A percentile compares a stretch with the other conserved stretches of the same genome.
Evolutionary conservation across 1,284 basidiomycete genomes (phyloP).

Genomic region (Ceratorhiza oryzae-sativae): DNA sequence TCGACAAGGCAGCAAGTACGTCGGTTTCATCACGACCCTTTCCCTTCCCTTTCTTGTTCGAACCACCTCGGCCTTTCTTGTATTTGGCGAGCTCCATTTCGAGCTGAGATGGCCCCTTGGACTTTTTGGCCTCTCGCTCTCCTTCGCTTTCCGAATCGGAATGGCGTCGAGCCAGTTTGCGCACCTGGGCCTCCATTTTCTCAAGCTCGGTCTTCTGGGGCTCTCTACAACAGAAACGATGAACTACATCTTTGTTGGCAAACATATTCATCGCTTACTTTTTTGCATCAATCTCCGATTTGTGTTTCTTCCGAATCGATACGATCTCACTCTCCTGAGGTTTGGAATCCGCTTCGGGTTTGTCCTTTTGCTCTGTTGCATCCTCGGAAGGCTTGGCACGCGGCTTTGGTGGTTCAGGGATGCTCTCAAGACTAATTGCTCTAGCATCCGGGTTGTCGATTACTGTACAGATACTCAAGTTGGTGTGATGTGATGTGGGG

Average conservation of each 20-base stretch:
- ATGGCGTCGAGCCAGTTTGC: constrained; percentile 67
- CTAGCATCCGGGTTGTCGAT: constrained; percentile 55
- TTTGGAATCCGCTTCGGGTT: constrained; percentile 37
- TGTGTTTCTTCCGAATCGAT: constrained; percentile 76
- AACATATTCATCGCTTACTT: constrained; percentile 54
- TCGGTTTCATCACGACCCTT: constrained; percentile 71
- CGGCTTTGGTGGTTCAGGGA: constrained; percentile 44
- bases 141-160: constrained; percentile 63
- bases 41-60: constrained; percentile 61
- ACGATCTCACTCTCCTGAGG: constrained; percentile 64
- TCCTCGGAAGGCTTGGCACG: constrained; percentile 37
- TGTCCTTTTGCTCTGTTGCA: constrained; percentile 40
- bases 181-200: constrained; percentile 86
- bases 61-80: constrained; percentile 67
- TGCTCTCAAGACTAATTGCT: constrained; percentile 30
- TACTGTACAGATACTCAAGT: constrained; percentile 54
- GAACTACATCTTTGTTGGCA: too few species aligned
- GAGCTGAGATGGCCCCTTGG: constrained; percentile 69
- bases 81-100: constrained; percentile 84
- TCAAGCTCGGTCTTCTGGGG: constrained; percentile 80
- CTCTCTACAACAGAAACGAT: constrained; percentile 55
- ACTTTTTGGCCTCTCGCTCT: constrained; percentile 64
- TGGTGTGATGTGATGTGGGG: not conserved
- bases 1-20: constrained; percentile 71
- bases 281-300: constrained; percentile 65